phyloP scores from a whole-genome alignment of 2,329 filamentous ascomycete species.

The Colletotrichum lentis region DNA sequence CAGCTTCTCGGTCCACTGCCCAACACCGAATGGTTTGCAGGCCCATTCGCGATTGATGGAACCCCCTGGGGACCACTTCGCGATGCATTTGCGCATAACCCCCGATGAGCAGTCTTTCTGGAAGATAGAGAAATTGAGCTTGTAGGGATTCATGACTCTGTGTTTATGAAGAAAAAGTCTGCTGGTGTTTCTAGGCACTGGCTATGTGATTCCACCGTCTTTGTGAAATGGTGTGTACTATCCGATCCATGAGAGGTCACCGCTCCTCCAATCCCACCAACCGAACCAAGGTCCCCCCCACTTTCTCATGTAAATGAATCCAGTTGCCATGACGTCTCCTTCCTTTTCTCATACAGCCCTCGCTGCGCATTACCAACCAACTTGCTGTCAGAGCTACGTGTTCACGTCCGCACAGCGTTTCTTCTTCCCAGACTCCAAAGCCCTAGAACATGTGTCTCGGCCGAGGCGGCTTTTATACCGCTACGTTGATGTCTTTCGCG shows the following conservation, averaged over 20 bases:
- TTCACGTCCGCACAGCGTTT: neutral
- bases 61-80: no score
- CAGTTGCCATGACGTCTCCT: conserved; percentile 10
- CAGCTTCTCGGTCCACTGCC: neutral
- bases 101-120: no score
- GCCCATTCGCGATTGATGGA: no score
- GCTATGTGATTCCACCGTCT: no score
- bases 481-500: neutral
- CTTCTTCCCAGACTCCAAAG: neutral
- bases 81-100: no score
- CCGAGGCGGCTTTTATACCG: neutral
- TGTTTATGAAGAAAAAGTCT: no score
- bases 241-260: conserved; percentile 4
- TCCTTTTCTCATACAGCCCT: neutral
- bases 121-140: no score
- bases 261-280: neutral
- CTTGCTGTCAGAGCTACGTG: conserved; percentile 3
- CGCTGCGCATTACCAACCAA: neutral
- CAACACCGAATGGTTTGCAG: neutral
- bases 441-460: neutral
- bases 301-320: conserved; percentile 26
- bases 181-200: no score
- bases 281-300: conserved; percentile 12
- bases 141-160: no score
- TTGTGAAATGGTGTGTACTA: neutral